Conservation (phyloP, 495 filamentous ascomycete species). For the Penicillium flavigenum region DNA sequence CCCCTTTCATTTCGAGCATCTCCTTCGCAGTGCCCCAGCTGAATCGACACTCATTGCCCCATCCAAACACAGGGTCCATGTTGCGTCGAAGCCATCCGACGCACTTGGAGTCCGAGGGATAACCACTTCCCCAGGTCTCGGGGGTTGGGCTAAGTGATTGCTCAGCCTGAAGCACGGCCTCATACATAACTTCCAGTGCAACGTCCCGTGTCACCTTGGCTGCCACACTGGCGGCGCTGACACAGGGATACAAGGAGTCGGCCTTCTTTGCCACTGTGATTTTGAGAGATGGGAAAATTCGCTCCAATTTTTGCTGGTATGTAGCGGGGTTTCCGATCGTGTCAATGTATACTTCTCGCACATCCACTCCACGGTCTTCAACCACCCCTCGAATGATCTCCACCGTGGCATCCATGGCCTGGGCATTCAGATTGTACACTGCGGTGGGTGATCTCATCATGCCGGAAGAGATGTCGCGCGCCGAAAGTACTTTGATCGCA, state of each 20-base stretch:
- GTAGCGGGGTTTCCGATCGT: conserved; percentile 79
- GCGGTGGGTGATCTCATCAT: conserved; percentile 67
- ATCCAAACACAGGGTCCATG: conserved; percentile 94
- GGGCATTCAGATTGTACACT: conserved; percentile 93
- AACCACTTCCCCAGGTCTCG: conserved; percentile 81
- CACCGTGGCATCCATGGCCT: conserved; percentile 95
- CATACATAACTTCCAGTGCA: conserved; percentile 74
- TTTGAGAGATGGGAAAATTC: conserved; percentile 72
- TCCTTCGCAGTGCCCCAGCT: conserved; percentile 96
- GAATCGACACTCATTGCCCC: conserved; percentile 88
- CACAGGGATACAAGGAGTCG: conserved; percentile 88
- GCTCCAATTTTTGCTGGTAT: conserved; percentile 82
- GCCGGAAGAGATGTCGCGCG: conserved; percentile 75
- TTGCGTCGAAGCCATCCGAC: conserved; percentile 75
- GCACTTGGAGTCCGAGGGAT: conserved; percentile 84
- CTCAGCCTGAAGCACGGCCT: conserved; percentile 38
- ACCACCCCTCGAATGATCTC: conserved; percentile 71
- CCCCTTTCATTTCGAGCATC: conserved; percentile 69
- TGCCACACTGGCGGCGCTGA: conserved; percentile 88
- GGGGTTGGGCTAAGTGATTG: conserved; percentile 14
- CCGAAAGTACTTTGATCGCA: conserved; percentile 77
- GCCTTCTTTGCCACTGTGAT: conserved; percentile 97
- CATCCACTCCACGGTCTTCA: conserved; percentile 69
- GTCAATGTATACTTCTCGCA: conserved; percentile 90
- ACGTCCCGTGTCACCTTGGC: conserved; percentile 95